Percentiles rank a stretch among this genome's conserved stretches.
Evolutionary conservation across 2,329 filamentous ascomycete species (phyloP).

Genomic region (Colletotrichum tanaceti): DNA sequence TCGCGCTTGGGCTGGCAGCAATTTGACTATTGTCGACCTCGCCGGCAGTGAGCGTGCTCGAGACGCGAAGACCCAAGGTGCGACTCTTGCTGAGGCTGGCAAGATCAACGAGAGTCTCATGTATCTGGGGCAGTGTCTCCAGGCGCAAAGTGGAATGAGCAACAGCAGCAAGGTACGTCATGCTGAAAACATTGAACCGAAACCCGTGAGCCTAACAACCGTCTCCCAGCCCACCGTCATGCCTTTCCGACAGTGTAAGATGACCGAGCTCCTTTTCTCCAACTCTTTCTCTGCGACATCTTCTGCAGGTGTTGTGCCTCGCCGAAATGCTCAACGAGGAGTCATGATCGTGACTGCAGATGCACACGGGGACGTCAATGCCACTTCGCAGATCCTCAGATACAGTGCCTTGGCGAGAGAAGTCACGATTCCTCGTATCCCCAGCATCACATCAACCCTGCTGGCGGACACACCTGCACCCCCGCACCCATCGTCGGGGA

Average conservation of each 20-base stretch:
- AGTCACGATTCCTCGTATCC: slow-evolving; percentile 89
- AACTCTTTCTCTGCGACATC: slow-evolving; percentile 80
- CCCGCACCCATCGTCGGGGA: slow-evolving; percentile 42
- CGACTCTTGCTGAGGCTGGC: slow-evolving; percentile 92
- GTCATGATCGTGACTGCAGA: slow-evolving; percentile 98
- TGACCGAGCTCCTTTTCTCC: slow-evolving; percentile 87
- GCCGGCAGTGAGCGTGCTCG: slow-evolving; percentile 93
- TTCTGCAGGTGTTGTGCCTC: slow-evolving; percentile 54
- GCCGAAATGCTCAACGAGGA: slow-evolving; percentile 82
- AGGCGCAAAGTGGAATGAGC: slow-evolving; percentile 88
- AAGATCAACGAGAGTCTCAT: slow-evolving; percentile 99
- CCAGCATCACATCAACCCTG: slow-evolving; percentile 82
- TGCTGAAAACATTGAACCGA: background rate
- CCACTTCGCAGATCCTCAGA: slow-evolving; percentile 93
- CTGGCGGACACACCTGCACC: slow-evolving; percentile 51
- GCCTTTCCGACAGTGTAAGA: slow-evolving; percentile 84
- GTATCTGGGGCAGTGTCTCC: slow-evolving; percentile 96
- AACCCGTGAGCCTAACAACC: slow-evolving; percentile 12
- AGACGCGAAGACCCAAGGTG: slow-evolving; percentile 92
- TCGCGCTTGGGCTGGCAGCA: slow-evolving; percentile 78
- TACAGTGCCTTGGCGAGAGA: slow-evolving; percentile 94
- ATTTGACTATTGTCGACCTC: slow-evolving; percentile 89
- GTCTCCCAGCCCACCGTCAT: slow-evolving; percentile 73
- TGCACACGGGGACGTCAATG: slow-evolving; percentile 92
- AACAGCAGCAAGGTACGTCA: slow-evolving; percentile 75